Evolutionary conservation across 1,284 basidiomycete genomes (phyloP), one percentile per base, ranked within the genome.

Genomic region (Xanthoconium separans): DNA sequence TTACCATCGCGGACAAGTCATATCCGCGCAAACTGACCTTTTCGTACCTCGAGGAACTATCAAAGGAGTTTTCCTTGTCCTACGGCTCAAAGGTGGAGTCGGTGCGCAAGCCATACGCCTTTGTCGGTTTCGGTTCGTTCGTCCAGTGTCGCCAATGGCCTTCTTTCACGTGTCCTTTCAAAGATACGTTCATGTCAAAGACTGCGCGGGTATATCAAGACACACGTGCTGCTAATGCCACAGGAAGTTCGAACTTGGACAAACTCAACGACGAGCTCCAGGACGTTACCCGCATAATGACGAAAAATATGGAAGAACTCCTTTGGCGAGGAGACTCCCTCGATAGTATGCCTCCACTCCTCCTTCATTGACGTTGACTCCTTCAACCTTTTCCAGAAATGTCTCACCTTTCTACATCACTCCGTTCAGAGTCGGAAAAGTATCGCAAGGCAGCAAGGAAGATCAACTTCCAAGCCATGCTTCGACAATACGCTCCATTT

Each of bases 301-400:
- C 96, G n/a, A 99, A 99, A 78, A 99, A 99, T 71, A 99, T 99
- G 96, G 97, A 99, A 73, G 97, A 99, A 73, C 76, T 99, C 53
- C 76, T 99, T 37, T 98, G 95, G 96, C 80, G 96, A 70, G 96
- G 96, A 22, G 96, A 99, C 70, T 95, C 93, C 39, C 79, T 99
- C 57, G 96, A 98, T 71, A 83, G 95, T 95, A 66, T 64, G 72
- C 30, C 36, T 43, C 43, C 45, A 51, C 43, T 49, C 31, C 2
- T 4, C 34, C 49, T 41, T 34, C 7, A 46, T n/a, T 45, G 16
- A 18, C 11, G 34, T 45, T 55, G 47, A 58, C 50, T 31, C 42
- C 40, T 33, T 51, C 44, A 6, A 51, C 33, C 11, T 20, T 18
- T 37, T 51, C 61, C 62, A 95, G 93, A 89, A 69, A 99, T 99